Evolutionary conservation across 306 rosid species (phyloP).

Genomic region (Parietaria judaica): DNA sequence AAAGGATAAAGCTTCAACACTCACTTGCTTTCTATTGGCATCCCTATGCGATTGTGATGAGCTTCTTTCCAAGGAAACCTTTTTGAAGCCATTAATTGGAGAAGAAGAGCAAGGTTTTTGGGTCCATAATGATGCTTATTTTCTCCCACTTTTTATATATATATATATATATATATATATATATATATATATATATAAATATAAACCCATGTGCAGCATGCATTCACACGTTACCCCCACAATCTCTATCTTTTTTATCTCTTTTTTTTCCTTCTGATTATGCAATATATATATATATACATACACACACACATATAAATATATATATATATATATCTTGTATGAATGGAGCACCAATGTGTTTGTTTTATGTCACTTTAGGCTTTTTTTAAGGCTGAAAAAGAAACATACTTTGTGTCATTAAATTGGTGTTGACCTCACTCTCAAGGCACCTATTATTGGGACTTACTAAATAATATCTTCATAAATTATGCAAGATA

Average conservation of each 20-base stretch:
- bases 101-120: not conserved
- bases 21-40: not conserved
- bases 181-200: too few relatives aligned
- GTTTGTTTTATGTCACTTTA: slow-evolving; percentile 7
- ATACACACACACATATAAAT: not conserved
- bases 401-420: slow-evolving; percentile 14
- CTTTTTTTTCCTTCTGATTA: not conserved
- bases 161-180: too few relatives aligned
- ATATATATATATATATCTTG: too few relatives aligned
- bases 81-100: slow-evolving; percentile 1
- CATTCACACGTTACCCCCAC: not conserved
- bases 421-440: slow-evolving; percentile 24
- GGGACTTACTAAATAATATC: not conserved
- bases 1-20: not conserved
- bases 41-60: not conserved
- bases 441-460: slow-evolving; percentile 20
- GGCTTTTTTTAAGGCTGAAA: slow-evolving; percentile 50
- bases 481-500: not conserved
- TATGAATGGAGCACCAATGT: not conserved
- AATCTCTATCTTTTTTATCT: not conserved
- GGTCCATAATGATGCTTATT: slow-evolving; percentile 4
- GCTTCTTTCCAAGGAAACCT: slow-evolving; percentile 1
- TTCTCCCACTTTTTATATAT: slow-evolving; percentile 8
- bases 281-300: not conserved
- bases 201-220: slow-evolving; percentile 33